Percentiles rank a stretch among this genome's conserved stretches.
These are phyloP conservation scores for Tolypocladium amazonense DNA, from an alignment of 2,329 filamentous ascomycete genomes.

Conservation along the genomic window DNA sequence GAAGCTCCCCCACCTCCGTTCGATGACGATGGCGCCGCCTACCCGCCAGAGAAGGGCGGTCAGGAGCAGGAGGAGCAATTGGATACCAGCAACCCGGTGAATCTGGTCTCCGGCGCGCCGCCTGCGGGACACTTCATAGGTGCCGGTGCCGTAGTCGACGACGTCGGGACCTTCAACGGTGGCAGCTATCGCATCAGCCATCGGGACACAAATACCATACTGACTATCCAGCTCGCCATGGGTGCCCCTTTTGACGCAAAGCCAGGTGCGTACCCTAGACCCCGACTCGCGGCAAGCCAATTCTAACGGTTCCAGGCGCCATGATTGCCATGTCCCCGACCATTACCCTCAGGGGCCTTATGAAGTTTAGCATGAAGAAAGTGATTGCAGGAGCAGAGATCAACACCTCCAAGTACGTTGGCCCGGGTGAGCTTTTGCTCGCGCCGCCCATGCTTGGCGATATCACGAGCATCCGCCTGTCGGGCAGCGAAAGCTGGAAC, in stretches of 20 bases:
- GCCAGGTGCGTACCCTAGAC: conserved; percentile 49
- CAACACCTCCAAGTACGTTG: conserved; percentile 68
- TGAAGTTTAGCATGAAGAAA: conserved; percentile 89
- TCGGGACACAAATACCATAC: conserved; percentile 77
- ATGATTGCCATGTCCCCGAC: conserved; percentile 95
- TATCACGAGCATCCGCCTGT: conserved; percentile 67
- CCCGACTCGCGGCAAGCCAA: background rate
- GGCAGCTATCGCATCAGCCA: conserved; percentile 91
- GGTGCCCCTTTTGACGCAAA: conserved; percentile 75
- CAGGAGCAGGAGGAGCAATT: conserved; percentile 12
- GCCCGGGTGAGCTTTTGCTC: conserved; percentile 81
- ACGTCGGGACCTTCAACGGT: conserved; percentile 94
- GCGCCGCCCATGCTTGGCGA: conserved; percentile 76
- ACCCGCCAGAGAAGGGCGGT: conserved; percentile 17
- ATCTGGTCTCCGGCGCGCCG: conserved; percentile 28
- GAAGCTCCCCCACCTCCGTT: conserved; percentile 16
- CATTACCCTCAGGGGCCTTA: conserved; percentile 68
- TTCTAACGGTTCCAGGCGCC: conserved; percentile 38
- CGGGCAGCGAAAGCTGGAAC: conserved; percentile 65
- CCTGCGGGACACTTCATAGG: conserved; percentile 51
- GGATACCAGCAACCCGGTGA: conserved; percentile 14
- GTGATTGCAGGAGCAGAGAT: conserved; percentile 76
- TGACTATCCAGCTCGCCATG: conserved; percentile 82
- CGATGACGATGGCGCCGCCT: conserved; percentile 10
- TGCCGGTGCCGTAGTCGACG: conserved; percentile 55